Percentiles rank a stretch among this genome's conserved stretches.
Evolutionary conservation across 306 rosid genomes (phyloP).

Genomic region (Rosa multiflora): DNA sequence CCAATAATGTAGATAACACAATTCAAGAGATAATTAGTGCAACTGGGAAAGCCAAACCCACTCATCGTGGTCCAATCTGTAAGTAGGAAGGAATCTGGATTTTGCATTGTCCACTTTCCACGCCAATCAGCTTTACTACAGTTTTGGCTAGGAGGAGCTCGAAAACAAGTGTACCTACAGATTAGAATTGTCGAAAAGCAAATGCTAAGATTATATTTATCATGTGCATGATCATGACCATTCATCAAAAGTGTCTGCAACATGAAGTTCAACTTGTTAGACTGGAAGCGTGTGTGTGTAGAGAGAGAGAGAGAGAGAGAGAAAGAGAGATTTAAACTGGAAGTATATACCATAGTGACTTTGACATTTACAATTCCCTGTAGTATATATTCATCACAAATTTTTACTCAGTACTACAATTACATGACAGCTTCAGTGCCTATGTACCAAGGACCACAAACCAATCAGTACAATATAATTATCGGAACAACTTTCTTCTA

Average conservation of each 20-base stretch:
- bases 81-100: conserved; percentile 19
- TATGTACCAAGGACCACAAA: background rate
- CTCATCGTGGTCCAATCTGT: conserved; percentile 33
- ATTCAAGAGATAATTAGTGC: conserved; percentile 4
- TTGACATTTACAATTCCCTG: background rate
- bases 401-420: background rate
- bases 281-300: too few relatives aligned
- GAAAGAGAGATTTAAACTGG: background rate
- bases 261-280: background rate
- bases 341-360: background rate
- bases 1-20: conserved; percentile 25
- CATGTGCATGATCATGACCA: background rate
- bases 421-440: background rate
- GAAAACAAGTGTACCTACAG: background rate
- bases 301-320: too few relatives aligned
- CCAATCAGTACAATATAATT: background rate
- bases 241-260: background rate
- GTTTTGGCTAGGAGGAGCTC: background rate
- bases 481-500: background rate
- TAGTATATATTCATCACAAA: background rate
- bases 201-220: background rate
- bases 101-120: conserved; percentile 6
- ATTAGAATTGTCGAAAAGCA: background rate
- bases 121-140: conserved; percentile 2
- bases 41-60: conserved; percentile 7